Conservation (phyloP, 2,329 filamentous ascomycete genomes). For the Sporothrix sp. region DNA sequence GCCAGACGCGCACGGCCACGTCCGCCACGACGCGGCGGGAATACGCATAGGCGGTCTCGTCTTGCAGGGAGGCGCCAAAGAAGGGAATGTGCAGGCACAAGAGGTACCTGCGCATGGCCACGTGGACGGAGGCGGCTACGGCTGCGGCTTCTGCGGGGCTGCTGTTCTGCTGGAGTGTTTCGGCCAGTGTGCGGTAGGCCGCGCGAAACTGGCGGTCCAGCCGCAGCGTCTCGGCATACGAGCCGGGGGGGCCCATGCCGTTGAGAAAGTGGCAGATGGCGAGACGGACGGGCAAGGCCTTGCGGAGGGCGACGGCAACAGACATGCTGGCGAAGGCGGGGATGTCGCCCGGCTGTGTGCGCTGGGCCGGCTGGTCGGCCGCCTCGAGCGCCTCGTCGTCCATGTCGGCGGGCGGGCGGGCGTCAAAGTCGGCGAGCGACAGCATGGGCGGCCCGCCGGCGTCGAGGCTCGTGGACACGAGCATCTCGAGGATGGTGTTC, state of each 20-base stretch:
- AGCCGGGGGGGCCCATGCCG: slow-evolving; percentile 32
- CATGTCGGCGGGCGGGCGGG: slow-evolving; percentile 37
- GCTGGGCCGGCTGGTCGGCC: slow-evolving; percentile 17
- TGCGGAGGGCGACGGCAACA: slow-evolving; percentile 35
- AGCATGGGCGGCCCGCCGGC: slow-evolving; percentile 38
- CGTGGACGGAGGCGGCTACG: slow-evolving; percentile 28
- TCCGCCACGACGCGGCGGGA: slow-evolving; percentile 41
- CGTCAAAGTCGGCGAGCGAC: slow-evolving; percentile 36
- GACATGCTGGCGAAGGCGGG: slow-evolving; percentile 35
- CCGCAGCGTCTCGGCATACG: slow-evolving; percentile 38
- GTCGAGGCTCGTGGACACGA: slow-evolving; percentile 33
- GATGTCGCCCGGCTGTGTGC: too few species aligned
- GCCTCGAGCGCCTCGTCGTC: slow-evolving; percentile 36
- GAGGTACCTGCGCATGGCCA: slow-evolving; percentile 36
- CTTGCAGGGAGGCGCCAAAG: slow-evolving; percentile 30
- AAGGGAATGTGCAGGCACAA: slow-evolving; percentile 45
- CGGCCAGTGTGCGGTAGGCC: slow-evolving; percentile 27
- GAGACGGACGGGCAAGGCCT: slow-evolving; percentile 34
- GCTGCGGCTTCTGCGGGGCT: not conserved
- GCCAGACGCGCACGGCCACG: slow-evolving; percentile 24
- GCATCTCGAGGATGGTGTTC: slow-evolving; percentile 42
- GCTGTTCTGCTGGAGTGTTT: slow-evolving; percentile 23
- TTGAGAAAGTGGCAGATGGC: slow-evolving; percentile 37
- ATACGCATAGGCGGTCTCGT: slow-evolving; percentile 40
- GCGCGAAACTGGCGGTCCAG: slow-evolving; percentile 35